Percentiles rank a stretch among this genome's conserved stretches.
These are phyloP conservation scores for Selenicereus undatus DNA, from an alignment of 148 eudicot genomes.

Conservation along the genomic window DNA sequence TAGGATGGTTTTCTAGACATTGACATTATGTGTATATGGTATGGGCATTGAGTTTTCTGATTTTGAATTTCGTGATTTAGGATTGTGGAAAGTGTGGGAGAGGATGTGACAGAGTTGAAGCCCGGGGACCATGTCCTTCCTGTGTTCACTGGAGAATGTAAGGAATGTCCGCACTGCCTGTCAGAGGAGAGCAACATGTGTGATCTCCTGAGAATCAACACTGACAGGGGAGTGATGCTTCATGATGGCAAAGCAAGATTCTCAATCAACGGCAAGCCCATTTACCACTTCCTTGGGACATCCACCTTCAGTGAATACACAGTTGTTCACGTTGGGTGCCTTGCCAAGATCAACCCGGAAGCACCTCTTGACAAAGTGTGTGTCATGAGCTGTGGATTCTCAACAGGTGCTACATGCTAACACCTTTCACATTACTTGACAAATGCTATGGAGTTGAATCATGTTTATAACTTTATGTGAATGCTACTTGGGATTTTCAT, in stretches of 20 bases:
- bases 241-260: constrained; percentile 51
- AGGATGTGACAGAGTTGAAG: constrained; percentile 62
- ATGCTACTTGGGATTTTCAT: neutral
- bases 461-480: neutral
- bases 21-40: no score
- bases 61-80: constrained; percentile 26
- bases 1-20: neutral
- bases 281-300: constrained; percentile 64
- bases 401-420: constrained; percentile 42
- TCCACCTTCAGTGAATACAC: constrained; percentile 77
- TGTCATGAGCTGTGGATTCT: constrained; percentile 65
- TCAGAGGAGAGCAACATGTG: constrained; percentile 80
- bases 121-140: constrained; percentile 77
- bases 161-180: constrained; percentile 62
- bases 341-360: constrained; percentile 62
- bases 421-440: no score
- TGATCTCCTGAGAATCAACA: constrained; percentile 65
- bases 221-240: constrained; percentile 68
- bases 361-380: constrained; percentile 82
- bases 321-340: constrained; percentile 51
- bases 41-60: neutral
- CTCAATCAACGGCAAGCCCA: constrained; percentile 55
- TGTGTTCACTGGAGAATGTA: constrained; percentile 68
- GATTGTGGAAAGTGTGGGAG: constrained; percentile 83
- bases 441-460: neutral